Base-by-base conservation (phyloP, 1,284 basidiomycete genomes). In the Sporisorium graminicola region DNA sequence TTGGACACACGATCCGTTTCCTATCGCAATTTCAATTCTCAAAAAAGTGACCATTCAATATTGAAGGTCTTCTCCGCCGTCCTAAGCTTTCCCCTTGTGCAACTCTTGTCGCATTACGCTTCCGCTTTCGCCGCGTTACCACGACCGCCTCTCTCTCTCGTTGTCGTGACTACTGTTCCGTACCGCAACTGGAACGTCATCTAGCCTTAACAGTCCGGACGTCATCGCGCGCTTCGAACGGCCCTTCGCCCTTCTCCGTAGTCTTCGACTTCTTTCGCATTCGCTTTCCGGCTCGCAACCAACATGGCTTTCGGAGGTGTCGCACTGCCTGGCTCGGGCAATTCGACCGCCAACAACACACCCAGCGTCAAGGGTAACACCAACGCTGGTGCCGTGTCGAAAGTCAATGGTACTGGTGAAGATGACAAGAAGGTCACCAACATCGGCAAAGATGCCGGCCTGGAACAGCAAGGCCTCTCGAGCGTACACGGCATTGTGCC, bases 401-500 rank as follows among this genome's bases (percentile, higher is more conserved):
- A 71, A 52, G 65, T 33, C 47, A 76, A 65, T 43, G 74, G 73
- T 35, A 35, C 56, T 14, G 55, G 62, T 52, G 65, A 76, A 29
- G 69, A 73, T 51, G 66, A 76, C 56, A 69, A 69, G 63, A 65
- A 72, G 60, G 43, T 65, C 22, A 64, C 65, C 51, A 53, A 35
- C 6, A 58, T 55, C 47, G 68, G 65, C 64, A 77, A 76, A 60
- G 73, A 75, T 26, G 56, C 62, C 26, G 59, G 69, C 18, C 22
- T 69, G 43, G 81, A 82, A 58, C 81, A 82, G 62, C 81, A 82
- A 64, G 76, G 77, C 35, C 67, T 85, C 27, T 81, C 80, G 62
- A 82, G 75, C 53, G 79, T 83, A 61, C 85, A 86, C 64, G 86
- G 86, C 56, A 86, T 86, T 52, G 86, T 86, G 29, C 86, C 86